Percentiles rank a stretch among this genome's conserved stretches.
Conservation (phyloP, 139 green algal species). For the Microglena sp. region DNA sequence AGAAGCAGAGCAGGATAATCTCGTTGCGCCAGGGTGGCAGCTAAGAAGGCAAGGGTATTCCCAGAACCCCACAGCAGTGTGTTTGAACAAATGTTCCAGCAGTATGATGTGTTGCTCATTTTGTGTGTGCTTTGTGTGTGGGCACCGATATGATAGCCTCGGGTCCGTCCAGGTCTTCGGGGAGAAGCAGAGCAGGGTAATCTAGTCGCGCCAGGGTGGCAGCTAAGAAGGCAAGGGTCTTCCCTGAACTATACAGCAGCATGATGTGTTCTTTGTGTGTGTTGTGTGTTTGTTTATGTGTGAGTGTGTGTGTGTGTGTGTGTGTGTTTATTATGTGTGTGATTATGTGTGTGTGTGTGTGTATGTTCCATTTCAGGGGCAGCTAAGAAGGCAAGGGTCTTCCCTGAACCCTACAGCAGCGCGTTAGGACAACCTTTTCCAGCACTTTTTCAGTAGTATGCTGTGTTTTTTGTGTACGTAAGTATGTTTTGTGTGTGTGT, state of each 20-base stretch:
- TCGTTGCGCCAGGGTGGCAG: conserved; percentile 52
- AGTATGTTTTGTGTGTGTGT: no score
- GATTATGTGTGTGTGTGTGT: neutral
- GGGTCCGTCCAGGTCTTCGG: conserved; percentile 57
- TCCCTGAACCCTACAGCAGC: conserved; percentile 73
- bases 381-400: conserved; percentile 71
- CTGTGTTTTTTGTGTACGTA: no score
- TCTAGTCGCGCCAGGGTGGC: conserved; percentile 48
- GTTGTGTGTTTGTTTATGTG: neutral
- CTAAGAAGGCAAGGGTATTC: conserved; percentile 74
- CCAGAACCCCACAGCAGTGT: no score
- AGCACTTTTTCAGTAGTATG: no score
- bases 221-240: conserved; percentile 71
- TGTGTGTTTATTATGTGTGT: neutral
- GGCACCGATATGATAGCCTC: no score
- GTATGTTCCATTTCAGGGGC: conserved; percentile 20
- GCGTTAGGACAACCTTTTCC: no score
- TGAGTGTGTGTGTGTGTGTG: neutral
- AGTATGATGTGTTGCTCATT: no score
- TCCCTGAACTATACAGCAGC: no score
- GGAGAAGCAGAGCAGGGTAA: conserved; percentile 59
- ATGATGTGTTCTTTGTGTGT: conserved; percentile 7
- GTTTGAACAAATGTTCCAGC: no score
- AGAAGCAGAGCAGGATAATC: conserved; percentile 59
- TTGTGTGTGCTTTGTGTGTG: no score